Conservation (phyloP, 2,329 filamentous ascomycete genomes). For the Phyllosticta ampelicida region DNA sequence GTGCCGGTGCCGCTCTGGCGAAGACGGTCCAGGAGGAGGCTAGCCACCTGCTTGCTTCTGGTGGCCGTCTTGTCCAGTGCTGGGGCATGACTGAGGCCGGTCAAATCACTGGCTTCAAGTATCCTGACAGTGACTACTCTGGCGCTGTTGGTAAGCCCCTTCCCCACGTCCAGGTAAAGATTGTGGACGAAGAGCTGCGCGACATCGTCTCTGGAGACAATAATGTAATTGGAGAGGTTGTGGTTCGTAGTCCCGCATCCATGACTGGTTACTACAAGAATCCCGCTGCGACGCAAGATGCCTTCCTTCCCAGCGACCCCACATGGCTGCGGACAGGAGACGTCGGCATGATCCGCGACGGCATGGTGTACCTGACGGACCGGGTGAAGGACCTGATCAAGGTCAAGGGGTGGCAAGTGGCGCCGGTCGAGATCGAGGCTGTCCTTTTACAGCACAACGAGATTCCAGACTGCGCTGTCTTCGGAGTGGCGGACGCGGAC, state of each 20-base stretch:
- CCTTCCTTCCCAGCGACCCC: not conserved
- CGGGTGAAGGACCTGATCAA: conserved; percentile 10
- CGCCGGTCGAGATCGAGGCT: conserved; percentile 10
- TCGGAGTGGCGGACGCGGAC: not conserved
- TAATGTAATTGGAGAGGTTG: not conserved
- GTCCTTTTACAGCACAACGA: not conserved
- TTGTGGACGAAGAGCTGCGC: conserved; percentile 11
- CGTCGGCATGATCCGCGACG: not conserved
- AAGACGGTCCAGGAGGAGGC: not conserved
- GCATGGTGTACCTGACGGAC: conserved; percentile 1
- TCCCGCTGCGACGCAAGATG: conserved; percentile 1
- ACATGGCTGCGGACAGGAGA: conserved; percentile 10
- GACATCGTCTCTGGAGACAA: not conserved
- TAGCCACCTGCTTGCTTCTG: not conserved
- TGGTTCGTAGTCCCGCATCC: not conserved
- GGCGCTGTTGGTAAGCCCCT: conserved; percentile 10
- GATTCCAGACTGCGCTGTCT: conserved; percentile 9
- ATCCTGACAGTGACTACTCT: not conserved
- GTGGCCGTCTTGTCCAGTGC: not conserved
- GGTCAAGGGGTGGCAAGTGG: conserved; percentile 7
- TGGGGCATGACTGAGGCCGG: not conserved
- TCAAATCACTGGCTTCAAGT: not conserved
- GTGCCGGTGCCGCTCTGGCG: not conserved
- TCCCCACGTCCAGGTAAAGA: conserved; percentile 12
- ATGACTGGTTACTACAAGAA: conserved; percentile 1